Base-by-base conservation (phyloP, 495 filamentous ascomycete genomes). In the Hypoxylon perforatum region DNA sequence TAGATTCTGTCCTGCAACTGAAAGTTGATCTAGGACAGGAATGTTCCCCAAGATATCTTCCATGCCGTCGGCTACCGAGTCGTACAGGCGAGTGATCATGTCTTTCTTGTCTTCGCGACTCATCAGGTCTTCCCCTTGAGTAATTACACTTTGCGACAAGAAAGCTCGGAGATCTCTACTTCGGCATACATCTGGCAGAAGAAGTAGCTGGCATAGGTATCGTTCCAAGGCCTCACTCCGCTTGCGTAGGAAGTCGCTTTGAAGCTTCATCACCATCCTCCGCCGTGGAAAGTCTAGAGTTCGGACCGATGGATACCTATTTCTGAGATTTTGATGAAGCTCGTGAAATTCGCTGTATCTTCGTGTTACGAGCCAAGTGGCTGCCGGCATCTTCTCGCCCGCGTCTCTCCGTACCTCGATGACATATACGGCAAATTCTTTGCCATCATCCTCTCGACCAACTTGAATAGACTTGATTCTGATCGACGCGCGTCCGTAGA, bases 301-400 rank as follows among this genome's bases (percentile, higher is more conserved):
- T 21, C 94, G 86, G 11, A 98, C 93, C 2, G 90, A 91, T 0
- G 92, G 88, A 75, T 97, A 98, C 57, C 89, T 87, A 51, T 87
- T 80, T 47, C 94, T 87, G 1, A 99, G 84, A 23, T 92, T 91
- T 70, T 96, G 93, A 65, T 99, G 92, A 15, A 99, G 88, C 58
- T 97, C 92, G 61, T 97, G 91, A 73, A 99, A 99, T 74, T 98
- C 94, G 78, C 93, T 97, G 75, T 97, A 99, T 58, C 95, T 84
- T 25, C 91, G 85, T 10, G 88, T 87, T 62, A 96, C 87, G 4
- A 86, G 85, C 92, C 92, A 96, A 8, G 87, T 90, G 0, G 91
- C 91, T 11, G 91, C 90, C 4, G 91, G 90, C 88, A 96, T 93
- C 71, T 92, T 89, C 68, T 96, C 92, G 3, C 93, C 93, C 3